A percentile compares a stretch with the other conserved stretches of the same genome.
Evolutionary conservation across 2,329 filamentous ascomycete genomes (phyloP).

Genomic region (Didymella segeticola): DNA sequence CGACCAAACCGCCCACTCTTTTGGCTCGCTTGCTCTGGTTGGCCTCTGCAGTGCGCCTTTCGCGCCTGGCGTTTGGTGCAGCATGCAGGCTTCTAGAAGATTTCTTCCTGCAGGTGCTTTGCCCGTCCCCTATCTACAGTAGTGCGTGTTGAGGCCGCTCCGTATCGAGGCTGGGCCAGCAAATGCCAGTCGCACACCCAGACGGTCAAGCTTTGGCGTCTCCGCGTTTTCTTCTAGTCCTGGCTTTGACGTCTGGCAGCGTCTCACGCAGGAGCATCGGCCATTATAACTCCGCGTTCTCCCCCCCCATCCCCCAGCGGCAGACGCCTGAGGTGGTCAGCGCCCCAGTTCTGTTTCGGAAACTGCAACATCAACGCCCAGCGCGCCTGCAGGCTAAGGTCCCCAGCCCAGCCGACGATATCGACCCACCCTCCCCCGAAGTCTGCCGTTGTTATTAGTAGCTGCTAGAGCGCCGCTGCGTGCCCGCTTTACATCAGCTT

Average conservation of each 20-base stretch:
- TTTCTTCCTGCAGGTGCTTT: slow-evolving; percentile 16
- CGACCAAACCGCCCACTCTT: no score
- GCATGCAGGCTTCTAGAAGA: slow-evolving; percentile 28
- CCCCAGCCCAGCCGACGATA: slow-evolving; percentile 3
- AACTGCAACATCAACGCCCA: slow-evolving; percentile 11
- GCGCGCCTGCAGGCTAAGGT: slow-evolving; percentile 9
- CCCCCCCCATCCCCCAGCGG: slow-evolving; percentile 11
- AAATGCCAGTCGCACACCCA: not conserved
- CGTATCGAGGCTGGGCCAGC: slow-evolving; percentile 19
- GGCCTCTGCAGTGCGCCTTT: slow-evolving; percentile 20
- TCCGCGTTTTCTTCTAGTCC: slow-evolving; percentile 39
- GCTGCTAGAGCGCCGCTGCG: slow-evolving; percentile 9
- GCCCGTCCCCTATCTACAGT: slow-evolving; percentile 11
- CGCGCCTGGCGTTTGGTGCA: slow-evolving; percentile 17
- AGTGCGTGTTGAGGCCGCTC: not conserved
- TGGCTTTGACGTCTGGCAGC: slow-evolving; percentile 14
- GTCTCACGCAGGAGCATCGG: slow-evolving; percentile 17
- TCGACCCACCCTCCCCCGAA: slow-evolving; percentile 20
- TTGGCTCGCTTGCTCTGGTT: slow-evolving; percentile 7
- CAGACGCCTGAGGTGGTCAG: slow-evolving; percentile 8
- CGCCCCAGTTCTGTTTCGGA: slow-evolving; percentile 16
- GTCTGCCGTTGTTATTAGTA: slow-evolving; percentile 8
- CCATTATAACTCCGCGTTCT: slow-evolving; percentile 16
- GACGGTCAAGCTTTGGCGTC: slow-evolving; percentile 24
- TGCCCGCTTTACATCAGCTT: slow-evolving; percentile 27